Evolutionary conservation across 495 filamentous ascomycete genomes (phyloP), one percentile per base, ranked within the genome.

Genomic region (Aspergillus saccharolyticus): DNA sequence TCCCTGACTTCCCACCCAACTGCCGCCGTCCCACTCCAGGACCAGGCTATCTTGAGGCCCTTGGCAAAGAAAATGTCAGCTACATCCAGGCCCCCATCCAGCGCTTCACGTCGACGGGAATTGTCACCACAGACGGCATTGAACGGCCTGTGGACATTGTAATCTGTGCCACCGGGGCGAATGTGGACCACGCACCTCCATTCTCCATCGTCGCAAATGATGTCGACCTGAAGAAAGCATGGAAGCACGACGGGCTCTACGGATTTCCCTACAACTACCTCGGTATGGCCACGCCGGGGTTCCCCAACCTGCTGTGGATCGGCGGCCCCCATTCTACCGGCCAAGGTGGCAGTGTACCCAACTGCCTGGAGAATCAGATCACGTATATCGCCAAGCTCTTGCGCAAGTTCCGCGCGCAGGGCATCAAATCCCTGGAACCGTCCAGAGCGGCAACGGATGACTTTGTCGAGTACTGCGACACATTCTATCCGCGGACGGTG

Each of bases 11-110:
- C 64, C 76, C 79, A 0, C 84, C 84, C 6, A 80, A 84, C 65
- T 91, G 87, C 61, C 80, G 86, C 46, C 83, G 88, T 14, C 74
- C 89, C 0, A 91, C 88, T 0, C 88, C 87, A 0, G 88, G 86
- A 0, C 84, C 84, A 8, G 85, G 85, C 0, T 91, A 90, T 64
- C 79, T 91, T 17, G 87, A 90, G 60, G 81, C 86, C 16, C 69
- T 91, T 44, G 70, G 77, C 1, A 75, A 85, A 65, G 74, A 80
- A 18, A 89, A 90, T 56, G 84, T 85, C 28, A 70, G 74, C 54
- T 84, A 84, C 57, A 81, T 88, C 63, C 72, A 72, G 47, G 76
- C 74, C 0, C 74, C 67, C 21, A 89, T 89, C 66, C 61, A 76
- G 49, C 68, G 70, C 5, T 82, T 89, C 63, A 86, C 81, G 0